These are phyloP conservation scores for Filobasidium wieringae DNA, from an alignment of 768 basidiomycete genomes.

Conservation along the genomic window DNA sequence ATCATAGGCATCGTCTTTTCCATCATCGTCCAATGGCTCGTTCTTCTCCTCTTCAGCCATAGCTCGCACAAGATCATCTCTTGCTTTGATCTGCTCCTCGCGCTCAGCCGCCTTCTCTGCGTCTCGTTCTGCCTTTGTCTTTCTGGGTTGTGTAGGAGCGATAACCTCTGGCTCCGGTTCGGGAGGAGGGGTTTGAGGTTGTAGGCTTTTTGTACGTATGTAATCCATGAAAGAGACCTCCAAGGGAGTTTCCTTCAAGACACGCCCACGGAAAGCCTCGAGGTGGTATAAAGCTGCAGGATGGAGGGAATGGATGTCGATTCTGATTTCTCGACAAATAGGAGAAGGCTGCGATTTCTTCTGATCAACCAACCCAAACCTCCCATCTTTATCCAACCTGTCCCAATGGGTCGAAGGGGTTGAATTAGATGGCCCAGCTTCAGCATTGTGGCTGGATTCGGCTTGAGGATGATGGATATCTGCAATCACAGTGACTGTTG, in stretches of 20 bases:
- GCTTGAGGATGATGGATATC: not conserved
- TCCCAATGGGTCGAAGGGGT: not conserved
- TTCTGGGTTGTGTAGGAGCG: not conserved
- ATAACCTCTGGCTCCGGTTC: not conserved
- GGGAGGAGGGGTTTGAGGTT: not conserved
- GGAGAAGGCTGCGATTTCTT: not conserved
- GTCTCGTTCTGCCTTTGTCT: slow-evolving; percentile 2
- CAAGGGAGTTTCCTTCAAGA: not conserved
- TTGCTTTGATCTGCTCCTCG: not conserved
- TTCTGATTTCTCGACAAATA: slow-evolving; percentile 8
- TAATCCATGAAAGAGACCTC: slow-evolving; percentile 4
- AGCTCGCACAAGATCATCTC: not conserved
- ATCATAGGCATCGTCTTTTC: not conserved
- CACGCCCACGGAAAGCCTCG: slow-evolving; percentile 9
- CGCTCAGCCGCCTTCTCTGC: not conserved
- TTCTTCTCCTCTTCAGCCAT: not conserved
- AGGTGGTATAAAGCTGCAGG: slow-evolving; percentile 11
- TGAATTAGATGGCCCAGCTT: not conserved
- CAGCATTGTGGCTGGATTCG: too few relatives aligned
- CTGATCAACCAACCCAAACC: not conserved
- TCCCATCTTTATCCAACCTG: too few relatives aligned
- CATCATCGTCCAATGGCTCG: not conserved
- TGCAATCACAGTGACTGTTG: not conserved
- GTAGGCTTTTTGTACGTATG: not conserved
- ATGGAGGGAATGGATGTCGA: slow-evolving; percentile 11